Evolutionary conservation across 805 yeast species (phyloP).

Genomic region (Suhomyces kilbournensis): DNA sequence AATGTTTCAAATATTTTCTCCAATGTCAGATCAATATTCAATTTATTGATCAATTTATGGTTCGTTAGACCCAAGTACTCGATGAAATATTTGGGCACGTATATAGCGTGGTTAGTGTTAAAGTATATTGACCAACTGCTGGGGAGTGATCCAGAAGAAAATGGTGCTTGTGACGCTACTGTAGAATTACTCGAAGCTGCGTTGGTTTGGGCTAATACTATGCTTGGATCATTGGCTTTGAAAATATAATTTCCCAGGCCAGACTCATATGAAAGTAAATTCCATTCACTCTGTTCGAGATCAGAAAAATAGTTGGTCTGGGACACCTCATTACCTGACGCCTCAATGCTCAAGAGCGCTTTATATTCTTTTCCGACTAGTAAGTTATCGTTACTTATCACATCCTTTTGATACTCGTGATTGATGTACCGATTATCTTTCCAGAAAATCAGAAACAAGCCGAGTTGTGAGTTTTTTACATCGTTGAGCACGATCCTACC

Average conservation of each 20-base stretch:
- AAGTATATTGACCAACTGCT: slow-evolving; percentile 25
- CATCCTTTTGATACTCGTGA: slow-evolving; percentile 15
- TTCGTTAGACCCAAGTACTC: slow-evolving; percentile 28
- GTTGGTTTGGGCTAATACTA: neutral
- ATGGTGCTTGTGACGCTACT: neutral
- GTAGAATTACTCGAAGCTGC: neutral
- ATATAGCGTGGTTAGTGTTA: slow-evolving; percentile 23
- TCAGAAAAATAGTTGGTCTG: slow-evolving; percentile 21
- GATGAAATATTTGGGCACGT: slow-evolving; percentile 25
- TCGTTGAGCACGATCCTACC: slow-evolving; percentile 32
- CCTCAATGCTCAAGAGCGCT: slow-evolving; percentile 21
- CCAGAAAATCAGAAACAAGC: slow-evolving; percentile 38
- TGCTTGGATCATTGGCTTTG: slow-evolving; percentile 8
- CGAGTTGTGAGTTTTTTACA: slow-evolving; percentile 19
- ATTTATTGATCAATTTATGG: neutral
- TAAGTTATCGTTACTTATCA: neutral
- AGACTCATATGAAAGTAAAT: neutral
- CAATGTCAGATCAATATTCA: neutral
- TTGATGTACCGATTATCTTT: slow-evolving; percentile 27
- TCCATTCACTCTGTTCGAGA: slow-evolving; percentile 21
- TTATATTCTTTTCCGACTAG: slow-evolving; percentile 17
- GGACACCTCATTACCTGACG: slow-evolving; percentile 1
- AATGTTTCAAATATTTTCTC: slow-evolving; percentile 4
- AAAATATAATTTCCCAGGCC: slow-evolving; percentile 16
- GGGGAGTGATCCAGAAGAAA: slow-evolving; percentile 1